Base-by-base conservation (phyloP, 441 rosid genomes). In the Pelargonium cotyledonis region DNA sequence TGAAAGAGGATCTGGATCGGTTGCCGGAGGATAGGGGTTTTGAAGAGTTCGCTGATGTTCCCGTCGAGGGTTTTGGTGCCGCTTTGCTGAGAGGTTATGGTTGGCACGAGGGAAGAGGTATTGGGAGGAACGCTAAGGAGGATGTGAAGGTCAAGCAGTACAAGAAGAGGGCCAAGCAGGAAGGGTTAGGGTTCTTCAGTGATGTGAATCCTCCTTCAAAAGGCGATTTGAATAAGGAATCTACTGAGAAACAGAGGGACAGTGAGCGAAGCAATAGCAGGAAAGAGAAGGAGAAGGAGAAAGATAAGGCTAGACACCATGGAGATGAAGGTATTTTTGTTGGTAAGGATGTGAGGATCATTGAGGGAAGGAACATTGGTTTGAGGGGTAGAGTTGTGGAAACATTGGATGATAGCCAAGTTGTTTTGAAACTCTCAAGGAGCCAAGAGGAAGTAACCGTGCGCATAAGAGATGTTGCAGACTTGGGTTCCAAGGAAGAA, bases 41-140 rank as follows among this genome's bases (percentile, higher is more conserved):
- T 2, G 86, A 82, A 66, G 93, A 84, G 70, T 88, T 79, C 67
- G 85, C 85, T 65, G 93, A 83, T 16, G 73, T 85, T 73, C 88
- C 98, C 0, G 92, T 93, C 6, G 96, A 89, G 70, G 95, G 78
- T 0, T 93, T 83, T 51, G 94, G 87, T 0, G 85, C 81, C n/a
- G 90, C 95, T 1, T 67, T 89, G 76, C 86, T 93, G 16, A 84
- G 85, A 68, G 97, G 97, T 0, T 91, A 88, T 47, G 97, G 98
- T 0, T 91, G 97, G 97, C 68, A 73, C 4, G 95, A 92, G 58
- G 96, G 97, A 5, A 81, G 76, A 31, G 97, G 97, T 5, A 81
- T 91, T 31, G 97, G 97, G 41, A 86, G 71, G 67, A 91, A 87
- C 4, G 80, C 86, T 18, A 88, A 86, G 72, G 89, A 80, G 10